Evolutionary conservation across 305 asterid species (phyloP).

Genomic region (Stenogyne calaminthoides): DNA sequence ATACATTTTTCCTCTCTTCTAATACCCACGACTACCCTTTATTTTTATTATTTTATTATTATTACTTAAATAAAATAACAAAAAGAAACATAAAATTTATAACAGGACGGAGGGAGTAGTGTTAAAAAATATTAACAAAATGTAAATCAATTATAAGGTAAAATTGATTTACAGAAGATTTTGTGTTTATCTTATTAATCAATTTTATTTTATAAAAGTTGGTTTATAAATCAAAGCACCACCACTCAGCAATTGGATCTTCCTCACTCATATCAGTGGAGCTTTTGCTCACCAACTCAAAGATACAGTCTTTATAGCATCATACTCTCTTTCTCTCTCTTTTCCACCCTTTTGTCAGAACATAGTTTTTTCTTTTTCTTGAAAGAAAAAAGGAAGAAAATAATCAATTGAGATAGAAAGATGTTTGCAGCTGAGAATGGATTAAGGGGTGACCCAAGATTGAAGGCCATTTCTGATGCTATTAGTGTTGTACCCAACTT

Average conservation of each 20-base stretch:
- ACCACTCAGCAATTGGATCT: slow-evolving; percentile 48
- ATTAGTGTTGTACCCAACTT: slow-evolving; percentile 82
- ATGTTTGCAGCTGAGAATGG: slow-evolving; percentile 94
- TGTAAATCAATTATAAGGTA: not conserved
- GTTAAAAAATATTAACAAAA: too few species aligned
- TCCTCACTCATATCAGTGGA: slow-evolving; percentile 44
- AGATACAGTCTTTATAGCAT: slow-evolving; percentile 25
- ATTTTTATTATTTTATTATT: too few species aligned
- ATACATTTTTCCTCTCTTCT: too few species aligned
- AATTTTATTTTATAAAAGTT: not conserved
- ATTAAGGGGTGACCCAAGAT: slow-evolving; percentile 79
- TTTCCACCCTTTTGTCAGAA: not conserved
- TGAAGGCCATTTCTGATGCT: slow-evolving; percentile 79
- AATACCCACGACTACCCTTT: too few species aligned
- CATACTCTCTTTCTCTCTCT: slow-evolving; percentile 10
- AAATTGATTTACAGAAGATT: too few species aligned
- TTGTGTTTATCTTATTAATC: not conserved
- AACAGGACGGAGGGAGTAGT: too few species aligned
- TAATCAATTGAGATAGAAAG: not conserved
- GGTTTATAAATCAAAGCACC: slow-evolving; percentile 43
- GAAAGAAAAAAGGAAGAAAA: not conserved
- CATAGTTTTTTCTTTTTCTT: not conserved
- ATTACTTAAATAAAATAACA: too few species aligned
- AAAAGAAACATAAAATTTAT: too few species aligned
- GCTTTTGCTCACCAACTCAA: slow-evolving; percentile 49